These are phyloP conservation scores for Withania somnifera DNA, from an alignment of 305 asterid genomes.

Conservation along the genomic window DNA sequence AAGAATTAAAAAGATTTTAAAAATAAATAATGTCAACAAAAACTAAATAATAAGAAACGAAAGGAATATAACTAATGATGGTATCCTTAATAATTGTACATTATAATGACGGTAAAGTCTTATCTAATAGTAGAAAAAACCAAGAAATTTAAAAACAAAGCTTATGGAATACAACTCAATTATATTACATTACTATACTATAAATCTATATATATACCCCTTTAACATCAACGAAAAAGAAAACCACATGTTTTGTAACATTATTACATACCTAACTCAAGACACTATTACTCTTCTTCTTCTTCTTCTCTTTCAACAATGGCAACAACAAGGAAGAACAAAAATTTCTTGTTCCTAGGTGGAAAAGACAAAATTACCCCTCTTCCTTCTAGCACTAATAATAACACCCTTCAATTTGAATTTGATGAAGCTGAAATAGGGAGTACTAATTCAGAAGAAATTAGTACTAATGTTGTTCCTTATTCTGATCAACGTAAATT, in stretches of 20 bases:
- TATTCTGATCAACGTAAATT: neutral
- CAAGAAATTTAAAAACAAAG: neutral
- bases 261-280: neutral
- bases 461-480: too few relatives aligned
- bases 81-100: neutral
- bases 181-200: too few relatives aligned
- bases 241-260: neutral
- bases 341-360: neutral
- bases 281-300: neutral
- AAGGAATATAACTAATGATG: too few relatives aligned
- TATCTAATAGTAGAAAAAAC: neutral
- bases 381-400: neutral
- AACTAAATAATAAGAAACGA: too few relatives aligned
- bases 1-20: too few relatives aligned
- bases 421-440: conserved; percentile 37
- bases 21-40: too few relatives aligned
- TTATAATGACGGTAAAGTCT: neutral
- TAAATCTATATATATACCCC: neutral
- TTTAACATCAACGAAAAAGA: neutral
- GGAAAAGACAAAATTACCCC: conserved; percentile 1
- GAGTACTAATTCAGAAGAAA: conserved; percentile 8
- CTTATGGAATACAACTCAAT: neutral
- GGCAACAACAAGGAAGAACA: neutral
- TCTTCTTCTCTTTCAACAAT: neutral
- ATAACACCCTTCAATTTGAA: conserved; percentile 17